phyloP scores from a whole-genome alignment of 2,329 filamentous ascomycete species.

The Byssochlamys sp. region DNA sequence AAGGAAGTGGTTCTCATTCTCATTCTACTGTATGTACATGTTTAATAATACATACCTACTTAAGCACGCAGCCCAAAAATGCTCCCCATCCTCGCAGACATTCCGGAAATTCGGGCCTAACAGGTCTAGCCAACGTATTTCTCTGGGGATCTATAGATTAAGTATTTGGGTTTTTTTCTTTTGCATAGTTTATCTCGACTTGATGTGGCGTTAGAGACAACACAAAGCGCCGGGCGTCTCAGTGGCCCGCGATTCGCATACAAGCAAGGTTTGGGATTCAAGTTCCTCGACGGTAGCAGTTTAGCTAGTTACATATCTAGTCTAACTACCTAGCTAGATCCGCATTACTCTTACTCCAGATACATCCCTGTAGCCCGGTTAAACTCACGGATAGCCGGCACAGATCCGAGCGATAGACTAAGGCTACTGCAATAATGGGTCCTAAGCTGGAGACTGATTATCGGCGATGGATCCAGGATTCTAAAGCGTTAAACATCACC shows the following conservation, averaged over 20 bases:
- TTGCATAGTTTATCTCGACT: not conserved
- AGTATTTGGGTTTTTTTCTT: not conserved
- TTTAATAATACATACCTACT: not conserved
- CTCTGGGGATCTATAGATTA: not conserved
- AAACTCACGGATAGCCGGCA: not conserved
- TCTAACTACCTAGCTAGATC: not conserved
- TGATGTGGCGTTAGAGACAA: not conserved
- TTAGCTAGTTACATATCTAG: not conserved
- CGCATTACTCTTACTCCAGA: not conserved
- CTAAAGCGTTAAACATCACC: not conserved
- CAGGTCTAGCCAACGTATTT: not conserved
- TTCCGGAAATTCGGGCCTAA: not conserved
- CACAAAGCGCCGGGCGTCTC: not conserved
- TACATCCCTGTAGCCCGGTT: not conserved
- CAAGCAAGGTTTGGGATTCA: not conserved
- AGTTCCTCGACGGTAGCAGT: not conserved
- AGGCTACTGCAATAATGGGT: not conserved
- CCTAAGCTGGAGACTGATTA: not conserved
- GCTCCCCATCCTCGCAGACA: not conserved
- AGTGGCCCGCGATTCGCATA: not conserved
- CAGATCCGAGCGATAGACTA: not conserved
- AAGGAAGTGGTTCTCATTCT: not conserved
- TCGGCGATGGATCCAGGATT: not conserved
- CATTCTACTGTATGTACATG: no score
- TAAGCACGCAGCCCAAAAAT: not conserved